Evolutionary conservation across 164 flowering plant genomes (phyloP).

Genomic region (Magnolia kwangsiensis): DNA sequence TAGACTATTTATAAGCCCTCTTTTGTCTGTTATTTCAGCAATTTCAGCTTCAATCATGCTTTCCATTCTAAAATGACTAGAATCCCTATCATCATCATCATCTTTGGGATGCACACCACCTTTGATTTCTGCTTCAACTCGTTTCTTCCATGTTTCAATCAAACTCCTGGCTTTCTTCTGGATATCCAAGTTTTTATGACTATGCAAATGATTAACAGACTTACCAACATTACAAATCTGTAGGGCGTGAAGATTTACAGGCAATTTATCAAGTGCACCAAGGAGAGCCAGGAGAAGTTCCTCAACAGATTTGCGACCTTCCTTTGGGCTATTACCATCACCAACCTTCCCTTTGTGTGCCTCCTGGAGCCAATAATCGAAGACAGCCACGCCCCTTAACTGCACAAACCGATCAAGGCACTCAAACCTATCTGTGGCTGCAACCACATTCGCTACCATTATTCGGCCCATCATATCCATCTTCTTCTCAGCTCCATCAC

Average conservation of each 20-base stretch:
- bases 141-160: constrained; percentile 97
- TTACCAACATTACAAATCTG: constrained; percentile 83
- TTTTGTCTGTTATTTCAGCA: constrained; percentile 63
- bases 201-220: constrained; percentile 73
- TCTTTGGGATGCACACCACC: constrained; percentile 31
- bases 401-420: constrained; percentile 78
- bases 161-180: constrained; percentile 56
- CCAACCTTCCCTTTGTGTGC: constrained; percentile 75
- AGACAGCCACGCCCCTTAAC: constrained; percentile 66
- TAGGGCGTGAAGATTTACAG: constrained; percentile 78
- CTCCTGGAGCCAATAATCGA: constrained; percentile 94
- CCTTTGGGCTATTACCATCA: constrained; percentile 53
- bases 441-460: constrained; percentile 67
- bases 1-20: constrained; percentile 58
- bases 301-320: constrained; percentile 64
- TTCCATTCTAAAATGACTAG: constrained; percentile 45
- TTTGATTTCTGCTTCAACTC: constrained; percentile 77
- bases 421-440: constrained; percentile 70
- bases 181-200: constrained; percentile 26
- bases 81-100: constrained; percentile 42
- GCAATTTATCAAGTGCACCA: constrained; percentile 86
- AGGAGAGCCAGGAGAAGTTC: constrained; percentile 80
- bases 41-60: constrained; percentile 57
- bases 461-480: constrained; percentile 57
- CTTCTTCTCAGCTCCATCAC: constrained; percentile 55